Base-by-base conservation (phyloP, 2,329 filamentous ascomycete species). In the Fusarium begoniae region DNA sequence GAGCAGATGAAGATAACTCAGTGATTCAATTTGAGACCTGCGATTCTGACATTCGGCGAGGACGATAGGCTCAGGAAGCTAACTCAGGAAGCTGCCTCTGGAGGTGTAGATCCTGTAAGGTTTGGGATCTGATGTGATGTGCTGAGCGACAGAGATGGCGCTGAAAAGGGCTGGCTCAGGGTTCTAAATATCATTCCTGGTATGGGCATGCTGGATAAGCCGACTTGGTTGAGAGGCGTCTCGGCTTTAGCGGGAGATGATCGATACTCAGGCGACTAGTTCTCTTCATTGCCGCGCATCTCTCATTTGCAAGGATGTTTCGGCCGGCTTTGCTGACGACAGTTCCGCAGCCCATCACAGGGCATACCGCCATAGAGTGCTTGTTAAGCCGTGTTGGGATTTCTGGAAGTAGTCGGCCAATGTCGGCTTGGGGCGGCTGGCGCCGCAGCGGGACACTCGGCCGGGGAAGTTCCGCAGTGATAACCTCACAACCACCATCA, bases 381-480 rank as follows among this genome's bases (percentile, higher is more conserved):
- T 72, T 55, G 63, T 65, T 69, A 75, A 72, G 68, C 72, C 69
- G 65, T 63, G 69, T 60, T 60, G 66, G 57, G 43, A 30, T 53
- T 38, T 50, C 50, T 55, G 63, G 61, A 53, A 66, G 57, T 56
- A 56, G 63, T 66, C 83, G 84, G 84, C 81, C 80, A 82, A 75
- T 70, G 63, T 79, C 84, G 84, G 84, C 82, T 85, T 83, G 66
- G 75, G 59, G 73, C 84, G 84, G 84, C 74, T 83, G 76, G 76
- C 76, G 74, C 77, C 77, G 80, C 79, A 75, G 66, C 69, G 68
- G 73, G 77, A 74, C 67, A 44, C 56, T 66, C 70, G 65, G 75
- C 77, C 77, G 79, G 79, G 69, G 63, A 57, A 59, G 73, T 81
- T 81, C 79, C 79, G 79, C 79, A 59, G 60, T 63, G 55, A 63